Evolutionary conservation across 257 asterid genomes (phyloP).

Genomic region (Avicennia marina): DNA sequence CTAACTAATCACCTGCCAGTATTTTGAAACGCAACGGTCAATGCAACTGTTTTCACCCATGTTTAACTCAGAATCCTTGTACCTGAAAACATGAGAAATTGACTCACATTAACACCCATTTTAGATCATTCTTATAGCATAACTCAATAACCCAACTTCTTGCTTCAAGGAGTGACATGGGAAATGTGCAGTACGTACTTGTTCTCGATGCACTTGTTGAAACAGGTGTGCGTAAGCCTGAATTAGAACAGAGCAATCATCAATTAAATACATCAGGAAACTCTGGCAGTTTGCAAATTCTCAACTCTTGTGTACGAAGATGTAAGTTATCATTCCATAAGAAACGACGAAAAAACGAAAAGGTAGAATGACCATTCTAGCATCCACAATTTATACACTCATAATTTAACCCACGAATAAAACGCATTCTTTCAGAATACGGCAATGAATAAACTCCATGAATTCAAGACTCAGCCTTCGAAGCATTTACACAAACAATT

Average conservation of each 20-base stretch:
- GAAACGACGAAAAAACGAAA: too few species aligned
- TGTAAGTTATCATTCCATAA: too few species aligned
- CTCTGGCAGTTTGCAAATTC: too few species aligned
- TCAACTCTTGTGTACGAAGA: too few species aligned
- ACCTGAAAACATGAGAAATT: constrained; percentile 30
- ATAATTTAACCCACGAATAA: too few species aligned
- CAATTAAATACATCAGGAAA: constrained; percentile 4
- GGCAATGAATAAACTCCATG: too few species aligned
- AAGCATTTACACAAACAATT: too few species aligned
- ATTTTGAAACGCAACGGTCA: constrained; percentile 79
- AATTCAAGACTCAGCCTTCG: too few species aligned
- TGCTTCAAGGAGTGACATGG: neutral
- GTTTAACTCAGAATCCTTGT: constrained; percentile 81
- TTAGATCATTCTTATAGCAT: too few species aligned
- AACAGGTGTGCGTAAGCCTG: constrained; percentile 90
- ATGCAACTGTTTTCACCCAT: constrained; percentile 90
- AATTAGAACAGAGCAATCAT: constrained; percentile 17
- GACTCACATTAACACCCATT: neutral
- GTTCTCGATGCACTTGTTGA: constrained; percentile 70
- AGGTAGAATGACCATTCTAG: neutral
- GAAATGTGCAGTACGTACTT: constrained; percentile 46
- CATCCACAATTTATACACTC: too few species aligned
- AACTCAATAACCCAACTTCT: too few species aligned
- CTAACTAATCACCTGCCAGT: constrained; percentile 52
- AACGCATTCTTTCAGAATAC: too few species aligned